Evolutionary conservation across 371 early-diverging fungal genomes (phyloP).

Genomic region (Mycotypha africana): DNA sequence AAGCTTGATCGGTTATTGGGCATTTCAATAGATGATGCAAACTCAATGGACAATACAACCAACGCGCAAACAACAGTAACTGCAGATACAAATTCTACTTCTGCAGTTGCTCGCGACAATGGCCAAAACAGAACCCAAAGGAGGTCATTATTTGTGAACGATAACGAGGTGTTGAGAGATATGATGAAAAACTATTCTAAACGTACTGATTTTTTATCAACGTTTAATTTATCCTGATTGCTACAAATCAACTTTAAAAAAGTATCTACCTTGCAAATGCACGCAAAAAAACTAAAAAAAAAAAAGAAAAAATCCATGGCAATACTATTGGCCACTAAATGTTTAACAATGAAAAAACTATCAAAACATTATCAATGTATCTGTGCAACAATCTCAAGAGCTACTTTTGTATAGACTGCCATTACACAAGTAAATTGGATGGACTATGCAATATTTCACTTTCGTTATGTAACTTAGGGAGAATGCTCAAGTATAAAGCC

Average conservation of each 20-base stretch:
- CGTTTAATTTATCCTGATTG: constrained; percentile 24
- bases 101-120: background rate
- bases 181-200: constrained; percentile 35
- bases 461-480: too few relatives aligned
- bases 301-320: too few relatives aligned
- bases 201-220: constrained; percentile 35
- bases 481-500: too few relatives aligned
- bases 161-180: constrained; percentile 40
- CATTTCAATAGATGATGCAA: constrained; percentile 24
- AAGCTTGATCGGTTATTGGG: constrained; percentile 60
- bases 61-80: constrained; percentile 1
- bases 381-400: too few relatives aligned
- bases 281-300: too few relatives aligned
- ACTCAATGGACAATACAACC: background rate
- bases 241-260: background rate
- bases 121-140: constrained; percentile 19
- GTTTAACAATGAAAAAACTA: too few relatives aligned
- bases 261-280: too few relatives aligned
- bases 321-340: too few relatives aligned
- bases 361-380: too few relatives aligned
- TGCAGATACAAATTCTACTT: constrained; percentile 7
- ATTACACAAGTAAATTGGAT: too few relatives aligned
- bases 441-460: too few relatives aligned
- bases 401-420: too few relatives aligned
- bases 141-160: constrained; percentile 43